These are phyloP conservation scores for Dunaliella primolecta DNA, from an alignment of 139 green algal genomes.

Conservation along the genomic window DNA sequence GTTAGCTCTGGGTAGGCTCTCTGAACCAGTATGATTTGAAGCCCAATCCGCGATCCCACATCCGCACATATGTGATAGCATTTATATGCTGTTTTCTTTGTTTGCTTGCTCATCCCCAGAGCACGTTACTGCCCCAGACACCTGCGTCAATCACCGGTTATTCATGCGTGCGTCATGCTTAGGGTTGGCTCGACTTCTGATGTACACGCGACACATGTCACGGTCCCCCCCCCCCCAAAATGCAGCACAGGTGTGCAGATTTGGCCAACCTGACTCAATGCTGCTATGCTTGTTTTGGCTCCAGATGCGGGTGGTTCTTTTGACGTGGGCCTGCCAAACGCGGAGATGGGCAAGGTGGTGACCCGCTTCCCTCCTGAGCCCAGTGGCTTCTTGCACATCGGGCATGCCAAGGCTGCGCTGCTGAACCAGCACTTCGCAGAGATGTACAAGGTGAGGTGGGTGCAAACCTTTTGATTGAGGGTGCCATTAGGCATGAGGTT, in stretches of 20 bases:
- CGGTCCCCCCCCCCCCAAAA: too few relatives aligned
- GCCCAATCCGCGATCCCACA: conserved; percentile 35
- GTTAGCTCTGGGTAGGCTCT: conserved; percentile 32
- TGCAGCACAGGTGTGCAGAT: too few relatives aligned
- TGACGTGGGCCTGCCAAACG: conserved; percentile 81
- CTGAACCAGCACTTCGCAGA: conserved; percentile 93
- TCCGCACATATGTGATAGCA: neutral
- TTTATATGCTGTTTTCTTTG: neutral
- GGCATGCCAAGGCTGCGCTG: conserved; percentile 92
- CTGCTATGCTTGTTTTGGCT: too few relatives aligned
- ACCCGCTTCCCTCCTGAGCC: conserved; percentile 98
- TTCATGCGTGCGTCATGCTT: too few relatives aligned
- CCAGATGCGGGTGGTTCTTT: conserved; percentile 60
- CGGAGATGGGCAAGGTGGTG: conserved; percentile 83
- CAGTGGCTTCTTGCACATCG: conserved; percentile 89
- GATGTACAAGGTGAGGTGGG: conserved; percentile 74
- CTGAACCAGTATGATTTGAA: conserved; percentile 17
- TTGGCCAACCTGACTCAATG: too few relatives aligned
- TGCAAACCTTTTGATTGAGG: neutral
- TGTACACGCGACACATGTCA: too few relatives aligned
- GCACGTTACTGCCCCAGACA: too few relatives aligned
- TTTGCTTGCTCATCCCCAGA: too few relatives aligned
- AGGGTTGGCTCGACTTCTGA: too few relatives aligned
- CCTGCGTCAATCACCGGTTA: too few relatives aligned
- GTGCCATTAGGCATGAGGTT: too few relatives aligned